These are phyloP conservation scores for Suhomyces faveliae DNA, from an alignment of 805 yeast species.

Conservation along the genomic window DNA sequence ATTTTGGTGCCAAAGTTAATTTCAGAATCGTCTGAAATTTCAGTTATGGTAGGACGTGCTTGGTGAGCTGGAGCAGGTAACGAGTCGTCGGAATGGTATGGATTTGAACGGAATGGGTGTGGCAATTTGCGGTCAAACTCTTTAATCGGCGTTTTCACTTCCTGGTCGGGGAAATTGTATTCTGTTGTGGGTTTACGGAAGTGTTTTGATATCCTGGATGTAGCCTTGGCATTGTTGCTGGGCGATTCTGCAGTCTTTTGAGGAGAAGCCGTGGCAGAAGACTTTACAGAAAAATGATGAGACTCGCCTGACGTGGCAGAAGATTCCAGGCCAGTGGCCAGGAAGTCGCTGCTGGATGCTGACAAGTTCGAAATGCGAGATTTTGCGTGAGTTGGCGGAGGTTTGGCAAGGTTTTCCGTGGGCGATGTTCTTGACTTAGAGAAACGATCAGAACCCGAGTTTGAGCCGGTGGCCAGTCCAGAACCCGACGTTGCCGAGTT, in stretches of 20 bases:
- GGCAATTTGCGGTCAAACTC: conserved; percentile 6
- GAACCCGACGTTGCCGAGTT: neutral
- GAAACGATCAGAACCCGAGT: neutral
- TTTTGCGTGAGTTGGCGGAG: conserved; percentile 12
- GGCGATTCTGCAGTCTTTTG: neutral
- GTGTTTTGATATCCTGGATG: neutral
- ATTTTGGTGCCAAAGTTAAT: neutral
- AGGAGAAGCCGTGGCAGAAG: neutral
- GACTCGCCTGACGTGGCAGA: conserved; percentile 30
- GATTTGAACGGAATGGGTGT: conserved; percentile 1
- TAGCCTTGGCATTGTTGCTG: neutral
- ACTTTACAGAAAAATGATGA: conserved; percentile 9
- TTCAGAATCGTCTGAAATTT: neutral
- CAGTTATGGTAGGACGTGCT: neutral
- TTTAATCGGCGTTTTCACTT: conserved; percentile 3
- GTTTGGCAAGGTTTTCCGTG: conserved; percentile 4
- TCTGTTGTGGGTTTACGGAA: neutral
- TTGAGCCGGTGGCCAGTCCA: neutral
- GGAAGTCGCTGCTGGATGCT: conserved; percentile 36
- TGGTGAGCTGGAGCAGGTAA: neutral
- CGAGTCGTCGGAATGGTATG: conserved; percentile 3
- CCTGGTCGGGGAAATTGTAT: conserved; percentile 2
- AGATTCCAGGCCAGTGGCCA: conserved; percentile 29
- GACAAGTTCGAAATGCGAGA: conserved; percentile 17
- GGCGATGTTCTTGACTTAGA: neutral